Evolutionary conservation across 1,139 yeast species (phyloP), one percentile per base, ranked within the genome.

Genomic region (Lodderomyces theae): DNA sequence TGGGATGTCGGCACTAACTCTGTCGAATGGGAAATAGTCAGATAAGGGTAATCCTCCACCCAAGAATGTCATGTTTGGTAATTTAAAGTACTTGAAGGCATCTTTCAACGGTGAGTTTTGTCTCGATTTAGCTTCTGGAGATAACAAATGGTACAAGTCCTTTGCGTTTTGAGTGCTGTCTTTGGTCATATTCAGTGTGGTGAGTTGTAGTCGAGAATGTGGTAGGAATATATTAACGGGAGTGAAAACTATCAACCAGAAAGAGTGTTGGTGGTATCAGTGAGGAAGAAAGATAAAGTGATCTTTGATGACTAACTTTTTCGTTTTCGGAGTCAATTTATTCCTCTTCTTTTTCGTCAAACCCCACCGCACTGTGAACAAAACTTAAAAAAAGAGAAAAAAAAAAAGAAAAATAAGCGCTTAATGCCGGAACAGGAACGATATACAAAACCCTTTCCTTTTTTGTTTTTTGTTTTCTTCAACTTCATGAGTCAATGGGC

Each of bases 31-130:
- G 76, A 92, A 92, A 62, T 86, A 84, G 51, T 84, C 90, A 15
- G 96, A 70, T 56, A 87, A 68, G 15, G 98, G 98, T 53, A 92
- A 77, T 5, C 98, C 98, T 50, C 98, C 98, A 42, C 97, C 98
- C 47, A 92, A 78, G 57, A 89, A 89, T 42, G 90, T 81, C 59
- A 92, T 73, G 40, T 82, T 80, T 34, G 96, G 96, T 50, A 79
- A 74, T 35, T 72, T 70, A 58, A 71, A 85, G 68, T 84, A 85
- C 59, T 79, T 80, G 72, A 89, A 86, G 16, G 96, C 95, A 35
- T 79, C 69, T 67, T 92, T 92, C 63, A 92, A 75, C 12, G 88
- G 84, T 13, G 97, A 88, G 25, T 85, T 79, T 43, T 75, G 70
- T 67, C 98, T 86, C 18, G 83, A 66, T 50, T 73, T 74, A 36